Evolutionary conservation across 116 monocot species (phyloP).

Genomic region (Trichopus zeylanicus): DNA sequence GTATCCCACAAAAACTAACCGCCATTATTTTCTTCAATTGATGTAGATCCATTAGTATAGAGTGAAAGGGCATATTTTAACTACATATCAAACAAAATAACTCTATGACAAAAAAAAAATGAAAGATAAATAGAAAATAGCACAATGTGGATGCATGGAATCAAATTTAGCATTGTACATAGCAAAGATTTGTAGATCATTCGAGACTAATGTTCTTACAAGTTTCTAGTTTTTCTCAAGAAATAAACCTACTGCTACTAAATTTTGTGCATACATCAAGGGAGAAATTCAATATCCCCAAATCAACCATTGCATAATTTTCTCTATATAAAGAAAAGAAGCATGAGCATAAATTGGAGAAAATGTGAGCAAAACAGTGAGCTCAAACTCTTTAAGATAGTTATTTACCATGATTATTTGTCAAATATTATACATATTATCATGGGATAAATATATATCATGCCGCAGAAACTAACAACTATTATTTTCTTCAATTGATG

Average conservation of each 20-base stretch:
- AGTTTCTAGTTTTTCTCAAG: slow-evolving; percentile 43
- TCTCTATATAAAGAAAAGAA: slow-evolving; percentile 19
- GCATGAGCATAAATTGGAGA: too few relatives aligned
- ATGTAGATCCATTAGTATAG: slow-evolving; percentile 80
- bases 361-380: too few relatives aligned
- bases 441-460: background rate
- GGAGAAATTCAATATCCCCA: slow-evolving; percentile 74
- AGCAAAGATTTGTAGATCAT: background rate
- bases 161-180: background rate
- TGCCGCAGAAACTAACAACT: slow-evolving; percentile 55
- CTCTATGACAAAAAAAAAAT: background rate
- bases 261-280: slow-evolving; percentile 57
- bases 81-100: slow-evolving; percentile 18
- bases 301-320: slow-evolving; percentile 55
- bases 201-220: background rate
- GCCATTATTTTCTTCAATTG: slow-evolving; percentile 89
- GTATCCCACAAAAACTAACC: slow-evolving; percentile 42
- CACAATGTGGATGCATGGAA: too few relatives aligned
- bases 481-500: slow-evolving; percentile 85
- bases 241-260: slow-evolving; percentile 46
- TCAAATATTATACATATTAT: background rate
- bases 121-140: background rate
- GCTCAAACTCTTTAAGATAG: background rate
- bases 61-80: slow-evolving; percentile 81
- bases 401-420: background rate